phyloP scores from a whole-genome alignment of 1,139 yeast species.

The Nakaseomyces nivariensis region DNA sequence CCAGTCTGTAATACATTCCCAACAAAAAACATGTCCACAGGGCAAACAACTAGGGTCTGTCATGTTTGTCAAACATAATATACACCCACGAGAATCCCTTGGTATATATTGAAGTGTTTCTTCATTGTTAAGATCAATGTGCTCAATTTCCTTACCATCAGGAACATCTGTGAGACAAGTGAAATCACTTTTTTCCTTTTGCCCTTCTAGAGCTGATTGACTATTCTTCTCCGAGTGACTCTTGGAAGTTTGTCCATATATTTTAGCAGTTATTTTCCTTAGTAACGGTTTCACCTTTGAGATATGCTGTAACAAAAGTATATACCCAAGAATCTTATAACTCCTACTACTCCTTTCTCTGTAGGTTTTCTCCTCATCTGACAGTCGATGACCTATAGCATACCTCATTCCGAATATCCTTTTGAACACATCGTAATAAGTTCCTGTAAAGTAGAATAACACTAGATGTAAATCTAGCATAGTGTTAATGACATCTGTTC shows the following conservation, averaged over 20 bases:
- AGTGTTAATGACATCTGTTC: slow-evolving; percentile 35
- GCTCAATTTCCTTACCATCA: slow-evolving; percentile 2
- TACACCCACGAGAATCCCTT: slow-evolving; percentile 61
- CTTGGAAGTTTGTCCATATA: background rate
- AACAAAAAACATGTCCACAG: slow-evolving; percentile 91
- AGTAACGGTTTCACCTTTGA: slow-evolving; percentile 32
- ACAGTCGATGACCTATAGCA: slow-evolving; percentile 56
- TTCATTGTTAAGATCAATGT: slow-evolving; percentile 49
- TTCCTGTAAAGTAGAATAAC: slow-evolving; percentile 69
- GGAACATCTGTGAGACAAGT: background rate
- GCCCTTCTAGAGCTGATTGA: background rate
- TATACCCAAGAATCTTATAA: slow-evolving; percentile 67
- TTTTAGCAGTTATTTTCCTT: background rate
- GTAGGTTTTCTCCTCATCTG: slow-evolving; percentile 32
- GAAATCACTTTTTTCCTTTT: slow-evolving; percentile 7
- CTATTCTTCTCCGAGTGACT: background rate
- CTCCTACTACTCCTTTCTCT: slow-evolving; percentile 28
- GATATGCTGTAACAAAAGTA: slow-evolving; percentile 52
- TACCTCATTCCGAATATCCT: slow-evolving; percentile 73
- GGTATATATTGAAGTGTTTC: slow-evolving; percentile 58
- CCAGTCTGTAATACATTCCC: slow-evolving; percentile 90
- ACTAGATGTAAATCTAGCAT: slow-evolving; percentile 65
- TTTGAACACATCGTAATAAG: slow-evolving; percentile 68
- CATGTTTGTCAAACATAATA: slow-evolving; percentile 76
- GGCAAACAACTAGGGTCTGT: slow-evolving; percentile 73